A percentile compares a stretch with the other conserved stretches of the same genome.
phyloP scores from a whole-genome alignment of 768 basidiomycete genomes.

The Sporobolomyces roseus region DNA sequence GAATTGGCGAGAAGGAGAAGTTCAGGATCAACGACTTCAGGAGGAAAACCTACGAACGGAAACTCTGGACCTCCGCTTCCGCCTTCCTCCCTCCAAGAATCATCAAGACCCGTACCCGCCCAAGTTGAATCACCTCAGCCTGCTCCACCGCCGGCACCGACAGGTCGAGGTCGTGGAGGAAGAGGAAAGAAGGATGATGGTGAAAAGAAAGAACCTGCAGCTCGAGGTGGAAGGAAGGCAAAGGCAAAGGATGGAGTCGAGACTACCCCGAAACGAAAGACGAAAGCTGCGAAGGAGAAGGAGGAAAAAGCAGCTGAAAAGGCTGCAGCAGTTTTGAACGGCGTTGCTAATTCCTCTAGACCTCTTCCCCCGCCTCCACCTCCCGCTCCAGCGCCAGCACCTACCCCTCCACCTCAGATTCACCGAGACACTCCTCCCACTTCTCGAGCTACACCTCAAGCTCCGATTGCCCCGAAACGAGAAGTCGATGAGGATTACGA shows the following conservation, averaged over 20 bases:
- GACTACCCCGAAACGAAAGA: conserved; percentile 36
- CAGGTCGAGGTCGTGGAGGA: conserved; percentile 21
- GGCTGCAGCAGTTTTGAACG: conserved; percentile 50
- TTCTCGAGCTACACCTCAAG: background rate
- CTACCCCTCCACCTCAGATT: conserved; percentile 55
- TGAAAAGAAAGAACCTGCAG: conserved; percentile 44
- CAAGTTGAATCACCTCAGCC: conserved; percentile 13
- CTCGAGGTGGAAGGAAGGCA: conserved; percentile 25
- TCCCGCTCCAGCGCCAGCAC: too few relatives aligned
- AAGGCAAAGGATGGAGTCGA: conserved; percentile 13
- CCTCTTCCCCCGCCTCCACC: conserved; percentile 53
- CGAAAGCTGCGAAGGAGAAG: conserved; percentile 23
- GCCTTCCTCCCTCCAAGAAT: background rate
- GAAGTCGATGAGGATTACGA: conserved; percentile 90
- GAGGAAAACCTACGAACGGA: background rate
- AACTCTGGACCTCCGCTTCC: background rate
- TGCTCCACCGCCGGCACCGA: background rate
- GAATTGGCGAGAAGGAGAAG: conserved; percentile 24
- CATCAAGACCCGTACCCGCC: background rate
- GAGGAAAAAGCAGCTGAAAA: conserved; percentile 60
- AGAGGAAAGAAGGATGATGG: conserved; percentile 42
- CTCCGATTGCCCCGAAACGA: conserved; percentile 51
- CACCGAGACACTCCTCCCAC: background rate
- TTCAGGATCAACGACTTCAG: conserved; percentile 24
- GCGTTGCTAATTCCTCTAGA: conserved; percentile 58